Evolutionary conservation across 2,329 filamentous ascomycete genomes (phyloP).

Genomic region (Neofusicoccum cordaticola): DNA sequence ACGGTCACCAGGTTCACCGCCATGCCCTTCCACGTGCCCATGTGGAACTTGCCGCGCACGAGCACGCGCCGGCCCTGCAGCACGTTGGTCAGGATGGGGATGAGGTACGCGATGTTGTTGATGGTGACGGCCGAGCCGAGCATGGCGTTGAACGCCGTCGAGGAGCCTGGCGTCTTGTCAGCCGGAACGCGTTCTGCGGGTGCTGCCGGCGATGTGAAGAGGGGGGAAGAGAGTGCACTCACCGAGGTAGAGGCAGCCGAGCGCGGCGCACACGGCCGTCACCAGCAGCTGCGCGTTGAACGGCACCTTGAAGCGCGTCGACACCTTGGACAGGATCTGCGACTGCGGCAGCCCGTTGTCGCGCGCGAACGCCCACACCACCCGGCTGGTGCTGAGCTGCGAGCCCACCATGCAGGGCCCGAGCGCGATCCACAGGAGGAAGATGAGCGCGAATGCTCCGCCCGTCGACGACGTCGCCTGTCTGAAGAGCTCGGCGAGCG

Average conservation of each 20-base stretch:
- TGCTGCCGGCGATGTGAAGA: no score
- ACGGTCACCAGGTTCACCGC: not conserved
- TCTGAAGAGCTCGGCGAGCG: conserved; percentile 47
- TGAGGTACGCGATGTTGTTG: conserved; percentile 17
- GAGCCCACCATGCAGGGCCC: conserved; percentile 42
- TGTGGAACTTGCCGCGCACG: conserved; percentile 12
- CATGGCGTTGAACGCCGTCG: conserved; percentile 20
- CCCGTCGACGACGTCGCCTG: conserved; percentile 43
- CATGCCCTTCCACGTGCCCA: conserved; percentile 6
- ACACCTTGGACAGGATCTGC: not conserved
- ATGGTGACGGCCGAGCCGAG: conserved; percentile 16
- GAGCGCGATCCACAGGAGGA: conserved; percentile 46
- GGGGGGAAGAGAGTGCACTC: no score
- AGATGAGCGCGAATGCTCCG: conserved; percentile 42
- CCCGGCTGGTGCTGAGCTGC: conserved; percentile 33
- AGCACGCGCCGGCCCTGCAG: conserved; percentile 2
- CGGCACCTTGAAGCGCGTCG: conserved; percentile 5
- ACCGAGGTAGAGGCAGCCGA: conserved; percentile 20
- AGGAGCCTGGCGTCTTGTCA: not conserved
- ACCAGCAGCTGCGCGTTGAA: conserved; percentile 19
- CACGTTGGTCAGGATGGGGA: conserved; percentile 12
- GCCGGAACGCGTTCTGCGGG: no score
- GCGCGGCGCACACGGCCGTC: conserved; percentile 18
- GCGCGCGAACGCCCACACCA: conserved; percentile 46
- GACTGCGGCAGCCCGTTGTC: conserved; percentile 27